Evolutionary conservation across 345 rosid species (phyloP), one percentile per base, ranked within the genome.

Genomic region (Corymbia maculata): DNA sequence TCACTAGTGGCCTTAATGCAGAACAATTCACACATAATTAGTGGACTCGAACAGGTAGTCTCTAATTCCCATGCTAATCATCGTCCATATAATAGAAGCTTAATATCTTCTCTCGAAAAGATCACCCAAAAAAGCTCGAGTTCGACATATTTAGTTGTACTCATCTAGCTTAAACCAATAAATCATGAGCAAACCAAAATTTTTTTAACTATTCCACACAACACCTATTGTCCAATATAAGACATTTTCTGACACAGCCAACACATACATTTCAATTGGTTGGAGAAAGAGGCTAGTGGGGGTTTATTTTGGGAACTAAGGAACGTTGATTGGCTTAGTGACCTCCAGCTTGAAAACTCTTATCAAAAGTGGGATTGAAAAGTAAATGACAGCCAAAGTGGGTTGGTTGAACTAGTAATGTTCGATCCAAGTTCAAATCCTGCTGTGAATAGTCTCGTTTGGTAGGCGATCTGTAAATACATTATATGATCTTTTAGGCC

Each of bases 111-210:
- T n/a, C 36, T 13, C n/a, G 7, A 2, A 17, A 1, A 7, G 17
- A n/a, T n/a, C 5, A 0, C 9, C 9, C 4, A 64, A 0, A 64
- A 1, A 64, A n/a, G 19, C 36, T 1, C 0, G 1, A 64, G 13
- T 64, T 64, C 6, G 30, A 68, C 32, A 32, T 68, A 30, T 68
- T 15, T 2, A 2, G 2, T 32, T 68, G 2, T 5, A 32, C 14
- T 15, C 22, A 30, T 32, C 7, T 68, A 68, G 2, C 30, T 15
- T 5, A 68, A 68, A 68, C 2, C 0, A 68, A 68, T 68, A 1
- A 15, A 30, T 68, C 9, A 30, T 68, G 22, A 6, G 5, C 15
- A 3, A 32, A 30, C 2, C 8, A 4, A 2, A 32, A 68, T 32
- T 68, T 68, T 36, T 30, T 68, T 15, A 32, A 32, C 44, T 32